A percentile compares a stretch with the other conserved stretches of the same genome.
phyloP scores from a whole-genome alignment of 805 yeast species.

The Wickerhamomyces canadensis region DNA sequence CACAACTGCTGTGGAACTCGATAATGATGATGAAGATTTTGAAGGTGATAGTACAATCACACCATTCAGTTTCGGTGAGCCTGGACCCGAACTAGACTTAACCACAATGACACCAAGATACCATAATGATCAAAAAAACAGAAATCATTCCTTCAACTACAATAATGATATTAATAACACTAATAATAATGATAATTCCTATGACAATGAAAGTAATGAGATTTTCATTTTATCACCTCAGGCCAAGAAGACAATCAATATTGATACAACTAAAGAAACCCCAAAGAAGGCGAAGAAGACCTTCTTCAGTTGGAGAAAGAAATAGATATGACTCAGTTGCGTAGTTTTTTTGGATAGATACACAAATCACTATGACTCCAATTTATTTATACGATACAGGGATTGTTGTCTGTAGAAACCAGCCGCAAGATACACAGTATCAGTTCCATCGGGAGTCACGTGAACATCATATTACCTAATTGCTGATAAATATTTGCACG shows the following conservation, averaged over 20 bases:
- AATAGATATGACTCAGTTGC: constrained; percentile 2
- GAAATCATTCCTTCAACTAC: too few relatives aligned
- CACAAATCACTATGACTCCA: too few relatives aligned
- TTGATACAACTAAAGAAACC: background rate
- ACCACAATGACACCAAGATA: constrained; percentile 21
- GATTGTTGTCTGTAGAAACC: too few relatives aligned
- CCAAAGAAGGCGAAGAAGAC: constrained; percentile 6
- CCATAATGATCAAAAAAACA: constrained; percentile 72
- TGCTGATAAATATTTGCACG: too few relatives aligned
- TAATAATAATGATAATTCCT: background rate
- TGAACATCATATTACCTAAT: constrained; percentile 2
- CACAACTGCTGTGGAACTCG: background rate
- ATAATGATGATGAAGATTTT: constrained; percentile 6
- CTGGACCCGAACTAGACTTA: constrained; percentile 23
- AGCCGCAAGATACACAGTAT: too few relatives aligned
- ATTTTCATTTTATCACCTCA: background rate
- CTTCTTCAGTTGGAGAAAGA: constrained; percentile 13
- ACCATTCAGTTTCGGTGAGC: constrained; percentile 23
- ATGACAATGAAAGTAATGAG: background rate
- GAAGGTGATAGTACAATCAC: constrained; percentile 22
- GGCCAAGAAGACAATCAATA: background rate
- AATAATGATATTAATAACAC: background rate
- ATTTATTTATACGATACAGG: too few relatives aligned
- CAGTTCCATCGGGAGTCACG: too few relatives aligned
- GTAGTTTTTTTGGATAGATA: too few relatives aligned